Conservation (phyloP, 1,284 basidiomycete species). For the Omphalotus olearius region DNA sequence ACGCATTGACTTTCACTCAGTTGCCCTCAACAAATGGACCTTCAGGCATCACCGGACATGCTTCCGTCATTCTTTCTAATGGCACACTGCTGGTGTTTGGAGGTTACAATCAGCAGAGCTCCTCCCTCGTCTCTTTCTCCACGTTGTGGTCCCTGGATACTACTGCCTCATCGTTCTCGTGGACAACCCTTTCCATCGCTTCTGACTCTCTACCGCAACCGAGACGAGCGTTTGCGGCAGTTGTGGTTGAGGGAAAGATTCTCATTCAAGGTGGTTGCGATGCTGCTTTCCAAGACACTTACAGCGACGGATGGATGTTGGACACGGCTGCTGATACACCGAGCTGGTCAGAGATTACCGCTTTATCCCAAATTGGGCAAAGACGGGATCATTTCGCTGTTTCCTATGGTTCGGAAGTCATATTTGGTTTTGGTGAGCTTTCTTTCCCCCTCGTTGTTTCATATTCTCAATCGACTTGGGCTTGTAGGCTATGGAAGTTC, state of each 20-base stretch:
- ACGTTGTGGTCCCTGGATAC: constrained; percentile 67
- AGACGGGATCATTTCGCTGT: constrained; percentile 74
- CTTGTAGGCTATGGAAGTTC: constrained; percentile 51
- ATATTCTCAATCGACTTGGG: constrained; percentile 3
- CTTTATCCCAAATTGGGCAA: constrained; percentile 51
- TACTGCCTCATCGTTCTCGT: constrained; percentile 38
- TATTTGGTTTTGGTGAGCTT: constrained; percentile 76
- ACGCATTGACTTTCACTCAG: constrained; percentile 44
- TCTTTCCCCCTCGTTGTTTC: constrained; percentile 4
- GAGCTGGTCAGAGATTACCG: constrained; percentile 50
- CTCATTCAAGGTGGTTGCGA: constrained; percentile 80
- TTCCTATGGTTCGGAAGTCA: constrained; percentile 52
- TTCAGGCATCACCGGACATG: constrained; percentile 67
- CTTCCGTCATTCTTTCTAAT: constrained; percentile 60
- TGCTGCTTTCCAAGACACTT: constrained; percentile 46
- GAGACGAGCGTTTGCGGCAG: constrained; percentile 67
- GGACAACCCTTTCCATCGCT: constrained; percentile 45
- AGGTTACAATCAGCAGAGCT: constrained; percentile 54
- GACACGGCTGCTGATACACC: constrained; percentile 54
- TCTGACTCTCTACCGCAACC: constrained; percentile 44
- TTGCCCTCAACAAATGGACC: constrained; percentile 58
- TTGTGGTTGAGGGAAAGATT: constrained; percentile 49
- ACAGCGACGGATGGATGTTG: constrained; percentile 73
- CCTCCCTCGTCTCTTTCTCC: constrained; percentile 48
- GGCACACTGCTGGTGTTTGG: constrained; percentile 74